A percentile compares a stretch with the other conserved stretches of the same genome.
These are phyloP conservation scores for Isatis tinctoria DNA, from an alignment of 345 rosid genomes.

Conservation along the genomic window DNA sequence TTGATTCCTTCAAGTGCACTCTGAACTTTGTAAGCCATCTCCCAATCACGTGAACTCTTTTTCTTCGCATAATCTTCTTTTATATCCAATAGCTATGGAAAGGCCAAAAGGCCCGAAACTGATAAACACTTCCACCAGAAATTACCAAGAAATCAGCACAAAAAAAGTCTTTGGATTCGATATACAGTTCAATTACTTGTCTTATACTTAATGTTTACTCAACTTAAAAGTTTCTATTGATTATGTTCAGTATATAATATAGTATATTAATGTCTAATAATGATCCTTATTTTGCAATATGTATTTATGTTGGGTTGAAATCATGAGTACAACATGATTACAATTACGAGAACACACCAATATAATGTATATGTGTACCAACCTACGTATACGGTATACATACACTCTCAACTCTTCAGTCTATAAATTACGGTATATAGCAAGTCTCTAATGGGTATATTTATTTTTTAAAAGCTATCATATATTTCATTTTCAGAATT, in stretches of 20 bases:
- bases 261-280: conserved; percentile 12
- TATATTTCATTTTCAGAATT: background rate
- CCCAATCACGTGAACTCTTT: background rate
- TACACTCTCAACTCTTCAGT: background rate
- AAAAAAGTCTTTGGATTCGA: background rate
- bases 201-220: conserved; percentile 31
- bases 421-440: background rate
- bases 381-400: background rate
- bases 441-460: too few species aligned
- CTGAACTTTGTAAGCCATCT: background rate
- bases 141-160: background rate
- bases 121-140: too few species aligned
- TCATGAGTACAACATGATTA: conserved; percentile 10
- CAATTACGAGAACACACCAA: background rate
- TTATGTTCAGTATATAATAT: conserved; percentile 8
- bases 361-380: background rate
- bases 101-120: too few species aligned
- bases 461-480: too few species aligned
- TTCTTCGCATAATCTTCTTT: background rate
- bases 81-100: background rate
- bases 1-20: background rate
- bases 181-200: background rate
- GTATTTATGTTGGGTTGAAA: background rate
- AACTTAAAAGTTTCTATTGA: conserved; percentile 18
- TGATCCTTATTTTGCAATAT: background rate